Conservation (phyloP, 305 asterid species). For the Striga hermonthica region DNA sequence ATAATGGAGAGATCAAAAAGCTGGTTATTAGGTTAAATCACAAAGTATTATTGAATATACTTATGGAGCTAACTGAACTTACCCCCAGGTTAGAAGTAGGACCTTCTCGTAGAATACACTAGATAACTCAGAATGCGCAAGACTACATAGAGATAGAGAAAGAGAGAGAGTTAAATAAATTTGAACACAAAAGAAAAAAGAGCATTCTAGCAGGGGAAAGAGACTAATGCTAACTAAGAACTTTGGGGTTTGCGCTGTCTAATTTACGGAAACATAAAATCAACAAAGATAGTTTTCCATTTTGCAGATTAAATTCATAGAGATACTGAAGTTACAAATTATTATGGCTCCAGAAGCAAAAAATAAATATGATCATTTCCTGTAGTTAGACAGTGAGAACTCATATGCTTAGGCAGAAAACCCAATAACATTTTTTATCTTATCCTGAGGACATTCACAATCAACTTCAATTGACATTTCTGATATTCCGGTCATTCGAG, state of each 20-base stretch:
- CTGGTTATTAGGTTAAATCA: too few relatives aligned
- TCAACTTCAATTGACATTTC: too few relatives aligned
- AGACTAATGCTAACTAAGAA: neutral
- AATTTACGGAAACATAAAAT: neutral
- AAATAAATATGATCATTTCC: too few relatives aligned
- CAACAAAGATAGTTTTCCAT: neutral
- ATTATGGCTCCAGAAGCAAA: slow-evolving; percentile 19
- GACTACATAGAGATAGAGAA: slow-evolving; percentile 47
- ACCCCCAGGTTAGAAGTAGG: slow-evolving; percentile 96
- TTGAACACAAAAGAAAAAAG: neutral
- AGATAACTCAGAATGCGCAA: slow-evolving; percentile 96
- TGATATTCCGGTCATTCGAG: too few relatives aligned
- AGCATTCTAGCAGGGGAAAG: neutral
- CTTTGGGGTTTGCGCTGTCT: too few relatives aligned
- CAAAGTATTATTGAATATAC: too few relatives aligned
- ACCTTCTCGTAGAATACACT: slow-evolving; percentile 96
- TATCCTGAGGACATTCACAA: too few relatives aligned
- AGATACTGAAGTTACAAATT: slow-evolving; percentile 3
- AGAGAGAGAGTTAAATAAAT: neutral
- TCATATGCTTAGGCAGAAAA: too few relatives aligned
- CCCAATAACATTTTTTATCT: too few relatives aligned
- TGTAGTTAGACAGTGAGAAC: too few relatives aligned
- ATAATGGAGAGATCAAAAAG: too few relatives aligned
- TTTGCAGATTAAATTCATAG: neutral
- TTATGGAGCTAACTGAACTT: slow-evolving; percentile 30